These are phyloP conservation scores for Immersiporthe knoxdaviesiana DNA, from an alignment of 2,329 filamentous ascomycete genomes.

Conservation along the genomic window DNA sequence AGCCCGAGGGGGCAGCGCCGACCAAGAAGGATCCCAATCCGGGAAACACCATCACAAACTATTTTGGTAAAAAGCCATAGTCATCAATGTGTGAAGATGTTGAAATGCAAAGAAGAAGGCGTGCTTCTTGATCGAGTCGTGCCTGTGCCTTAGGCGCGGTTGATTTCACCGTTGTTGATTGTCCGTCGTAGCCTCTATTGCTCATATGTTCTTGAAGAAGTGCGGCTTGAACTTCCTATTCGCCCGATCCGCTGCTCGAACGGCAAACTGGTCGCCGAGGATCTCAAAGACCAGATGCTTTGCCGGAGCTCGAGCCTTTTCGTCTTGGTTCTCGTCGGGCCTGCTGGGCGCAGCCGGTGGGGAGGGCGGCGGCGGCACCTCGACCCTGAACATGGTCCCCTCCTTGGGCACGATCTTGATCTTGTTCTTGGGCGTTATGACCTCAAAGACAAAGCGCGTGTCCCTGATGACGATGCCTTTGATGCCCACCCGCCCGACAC, in stretches of 20 bases:
- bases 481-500: slow-evolving; percentile 79
- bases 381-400: slow-evolving; percentile 80
- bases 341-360: slow-evolving; percentile 38
- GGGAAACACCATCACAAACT: slow-evolving; percentile 58
- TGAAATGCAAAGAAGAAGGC: too few species aligned
- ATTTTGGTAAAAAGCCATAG: slow-evolving; percentile 49
- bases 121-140: neutral
- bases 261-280: slow-evolving; percentile 84
- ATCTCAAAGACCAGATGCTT: slow-evolving; percentile 74
- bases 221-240: slow-evolving; percentile 92
- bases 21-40: slow-evolving; percentile 44
- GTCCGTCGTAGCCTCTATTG: neutral
- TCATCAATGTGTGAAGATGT: neutral
- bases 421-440: slow-evolving; percentile 72
- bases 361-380: slow-evolving; percentile 71
- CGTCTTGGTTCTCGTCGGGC: slow-evolving; percentile 31
- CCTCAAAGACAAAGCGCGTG: slow-evolving; percentile 81
- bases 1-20: slow-evolving; percentile 40
- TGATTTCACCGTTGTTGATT: neutral
- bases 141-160: neutral
- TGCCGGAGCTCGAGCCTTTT: slow-evolving; percentile 27
- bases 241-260: slow-evolving; percentile 79
- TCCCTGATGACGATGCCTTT: slow-evolving; percentile 88
- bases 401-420: slow-evolving; percentile 88
- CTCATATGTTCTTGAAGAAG: slow-evolving; percentile 74